Percentiles rank a stretch among this genome's conserved stretches.
Conservation (phyloP, 2,329 filamentous ascomycete species). For the Claviceps sp. region DNA sequence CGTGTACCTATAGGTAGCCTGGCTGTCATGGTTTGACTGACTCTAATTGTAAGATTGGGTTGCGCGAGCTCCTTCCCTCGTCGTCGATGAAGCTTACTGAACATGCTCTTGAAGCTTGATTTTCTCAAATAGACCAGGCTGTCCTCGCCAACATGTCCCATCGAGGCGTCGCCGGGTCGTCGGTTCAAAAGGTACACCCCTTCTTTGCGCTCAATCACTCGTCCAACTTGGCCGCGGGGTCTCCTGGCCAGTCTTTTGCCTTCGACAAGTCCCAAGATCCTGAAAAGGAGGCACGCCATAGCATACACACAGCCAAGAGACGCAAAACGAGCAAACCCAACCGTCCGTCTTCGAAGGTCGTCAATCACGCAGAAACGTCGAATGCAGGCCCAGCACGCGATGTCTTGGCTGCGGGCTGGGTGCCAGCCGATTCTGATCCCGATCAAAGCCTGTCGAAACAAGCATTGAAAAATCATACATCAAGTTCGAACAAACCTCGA, state of each 20-base stretch:
- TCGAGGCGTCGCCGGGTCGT: constrained; percentile 21
- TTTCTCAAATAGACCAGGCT: constrained; percentile 26
- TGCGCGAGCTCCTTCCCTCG: not conserved
- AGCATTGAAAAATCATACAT: not conserved
- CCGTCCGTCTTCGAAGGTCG: constrained; percentile 6
- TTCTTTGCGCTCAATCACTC: constrained; percentile 31
- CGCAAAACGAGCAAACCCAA: constrained; percentile 2
- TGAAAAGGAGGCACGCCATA: not conserved
- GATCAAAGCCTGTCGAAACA: not conserved
- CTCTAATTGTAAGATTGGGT: not conserved
- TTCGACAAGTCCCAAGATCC: not conserved
- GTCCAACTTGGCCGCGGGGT: constrained; percentile 3
- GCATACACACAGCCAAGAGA: not conserved
- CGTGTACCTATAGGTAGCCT: not conserved
- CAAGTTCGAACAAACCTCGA: not conserved
- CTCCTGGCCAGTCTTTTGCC: not conserved
- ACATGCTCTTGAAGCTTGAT: not conserved
- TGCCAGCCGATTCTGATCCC: not conserved
- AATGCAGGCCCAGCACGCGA: not conserved
- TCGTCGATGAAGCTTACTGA: not conserved
- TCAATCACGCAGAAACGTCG: not conserved
- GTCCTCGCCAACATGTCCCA: constrained; percentile 31
- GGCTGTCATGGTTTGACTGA: not conserved
- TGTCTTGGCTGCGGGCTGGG: not conserved
- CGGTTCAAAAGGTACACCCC: constrained; percentile 37